Evolutionary conservation across 345 rosid species (phyloP).

Genomic region (Acer saccharum): DNA sequence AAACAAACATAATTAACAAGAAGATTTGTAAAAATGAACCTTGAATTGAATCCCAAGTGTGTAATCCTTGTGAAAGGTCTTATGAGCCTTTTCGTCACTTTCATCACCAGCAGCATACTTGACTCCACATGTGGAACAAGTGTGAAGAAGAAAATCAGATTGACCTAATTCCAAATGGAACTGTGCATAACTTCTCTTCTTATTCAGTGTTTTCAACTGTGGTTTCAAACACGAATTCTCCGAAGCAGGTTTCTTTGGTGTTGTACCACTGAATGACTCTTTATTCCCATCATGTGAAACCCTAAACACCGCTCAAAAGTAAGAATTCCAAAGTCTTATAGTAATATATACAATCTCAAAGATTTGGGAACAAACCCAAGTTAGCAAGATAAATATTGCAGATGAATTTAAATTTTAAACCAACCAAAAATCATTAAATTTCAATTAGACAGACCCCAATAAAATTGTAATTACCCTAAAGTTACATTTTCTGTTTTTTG

Average conservation of each 20-base stretch:
- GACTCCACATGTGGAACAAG: conserved; percentile 57
- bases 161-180: conserved; percentile 83
- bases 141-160: conserved; percentile 76
- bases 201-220: conserved; percentile 39
- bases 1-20: background rate
- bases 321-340: background rate
- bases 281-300: conserved; percentile 1
- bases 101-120: conserved; percentile 75
- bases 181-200: conserved; percentile 82
- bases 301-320: background rate
- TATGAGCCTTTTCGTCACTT: conserved; percentile 76
- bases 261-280: conserved; percentile 16
- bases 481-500: background rate
- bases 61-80: conserved; percentile 59
- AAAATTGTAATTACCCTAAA: too few species aligned
- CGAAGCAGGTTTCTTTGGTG: conserved; percentile 5
- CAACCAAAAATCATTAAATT: background rate
- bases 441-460: too few species aligned
- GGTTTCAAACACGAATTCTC: conserved; percentile 23
- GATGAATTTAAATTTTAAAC: background rate
- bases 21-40: conserved; percentile 32
- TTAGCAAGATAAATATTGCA: background rate
- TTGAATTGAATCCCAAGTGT: conserved; percentile 72
- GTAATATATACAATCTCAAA: background rate
- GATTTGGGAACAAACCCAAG: background rate